Evolutionary conservation across 1,284 basidiomycete species (phyloP).

Genomic region (Tetrapyrgos nigripes): DNA sequence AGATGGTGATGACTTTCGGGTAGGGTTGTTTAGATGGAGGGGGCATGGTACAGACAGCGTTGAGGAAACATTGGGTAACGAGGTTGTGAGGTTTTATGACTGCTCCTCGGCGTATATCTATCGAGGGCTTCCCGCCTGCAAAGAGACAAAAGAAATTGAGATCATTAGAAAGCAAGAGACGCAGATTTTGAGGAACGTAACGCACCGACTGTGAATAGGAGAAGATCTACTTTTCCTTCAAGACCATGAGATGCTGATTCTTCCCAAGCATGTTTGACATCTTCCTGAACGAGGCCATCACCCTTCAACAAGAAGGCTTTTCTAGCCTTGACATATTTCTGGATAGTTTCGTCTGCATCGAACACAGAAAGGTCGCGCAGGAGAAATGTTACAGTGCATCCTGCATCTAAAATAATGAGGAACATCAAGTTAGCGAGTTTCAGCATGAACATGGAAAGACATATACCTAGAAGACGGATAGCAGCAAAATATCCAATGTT

Average conservation of each 20-base stretch:
- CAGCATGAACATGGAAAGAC: too few species aligned
- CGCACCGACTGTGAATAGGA: slow-evolving; percentile 60
- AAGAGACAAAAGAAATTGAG: background rate
- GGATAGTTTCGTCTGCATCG: slow-evolving; percentile 50
- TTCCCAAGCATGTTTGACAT: slow-evolving; percentile 50
- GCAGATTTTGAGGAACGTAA: too few species aligned
- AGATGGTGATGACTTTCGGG: too few species aligned
- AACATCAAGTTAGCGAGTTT: too few species aligned
- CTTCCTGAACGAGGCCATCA: slow-evolving; percentile 53
- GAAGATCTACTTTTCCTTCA: slow-evolving; percentile 44
- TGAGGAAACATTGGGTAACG: slow-evolving; percentile 55
- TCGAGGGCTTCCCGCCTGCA: slow-evolving; percentile 47
- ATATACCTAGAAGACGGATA: slow-evolving; percentile 55
- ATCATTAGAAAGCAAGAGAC: background rate
- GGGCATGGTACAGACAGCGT: slow-evolving; percentile 54
- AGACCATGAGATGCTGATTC: slow-evolving; percentile 56
- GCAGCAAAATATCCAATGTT: slow-evolving; percentile 68
- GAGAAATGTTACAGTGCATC: slow-evolving; percentile 57
- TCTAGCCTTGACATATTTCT: slow-evolving; percentile 47
- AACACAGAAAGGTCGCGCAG: slow-evolving; percentile 51
- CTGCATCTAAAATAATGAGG: slow-evolving; percentile 40
- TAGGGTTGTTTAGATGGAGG: slow-evolving; percentile 44
- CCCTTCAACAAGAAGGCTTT: slow-evolving; percentile 54
- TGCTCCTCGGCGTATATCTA: slow-evolving; percentile 50
- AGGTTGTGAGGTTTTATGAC: slow-evolving; percentile 54